These are phyloP conservation scores for Amanita rubescens DNA, from an alignment of 768 basidiomycete genomes.

Conservation along the genomic window DNA sequence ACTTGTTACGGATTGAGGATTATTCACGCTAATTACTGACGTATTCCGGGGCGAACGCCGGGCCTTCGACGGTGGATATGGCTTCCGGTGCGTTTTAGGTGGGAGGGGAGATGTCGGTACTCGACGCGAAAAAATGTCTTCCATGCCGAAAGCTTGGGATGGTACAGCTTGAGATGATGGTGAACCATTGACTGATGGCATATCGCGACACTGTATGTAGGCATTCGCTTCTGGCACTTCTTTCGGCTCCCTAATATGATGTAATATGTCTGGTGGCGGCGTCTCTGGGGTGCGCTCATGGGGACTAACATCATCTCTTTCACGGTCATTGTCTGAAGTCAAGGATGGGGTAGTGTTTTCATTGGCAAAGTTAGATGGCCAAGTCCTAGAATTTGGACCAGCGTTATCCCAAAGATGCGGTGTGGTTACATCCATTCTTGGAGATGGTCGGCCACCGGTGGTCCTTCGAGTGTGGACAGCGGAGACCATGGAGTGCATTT, in stretches of 20 bases:
- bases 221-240: constrained; percentile 26
- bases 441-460: no score
- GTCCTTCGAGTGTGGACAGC: not conserved
- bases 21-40: not conserved
- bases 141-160: constrained; percentile 1
- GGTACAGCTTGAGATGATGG: not conserved
- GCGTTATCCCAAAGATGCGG: constrained; percentile 4
- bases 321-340: constrained; percentile 59
- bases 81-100: constrained; percentile 43
- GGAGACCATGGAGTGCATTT: not conserved
- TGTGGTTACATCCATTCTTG: not conserved
- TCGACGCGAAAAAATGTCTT: constrained; percentile 48
- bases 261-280: constrained; percentile 26
- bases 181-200: not conserved
- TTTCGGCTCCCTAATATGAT: constrained; percentile 7
- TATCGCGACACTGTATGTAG: constrained; percentile 8
- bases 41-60: not conserved
- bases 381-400: constrained; percentile 10
- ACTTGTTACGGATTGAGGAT: not conserved
- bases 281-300: constrained; percentile 48
- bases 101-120: constrained; percentile 62
- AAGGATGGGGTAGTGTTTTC: constrained; percentile 59
- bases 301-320: constrained; percentile 40
- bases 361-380: constrained; percentile 20
- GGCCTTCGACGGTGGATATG: constrained; percentile 37